Conservation (phyloP, 2,329 filamentous ascomycete species). For the Nemania sp. region DNA sequence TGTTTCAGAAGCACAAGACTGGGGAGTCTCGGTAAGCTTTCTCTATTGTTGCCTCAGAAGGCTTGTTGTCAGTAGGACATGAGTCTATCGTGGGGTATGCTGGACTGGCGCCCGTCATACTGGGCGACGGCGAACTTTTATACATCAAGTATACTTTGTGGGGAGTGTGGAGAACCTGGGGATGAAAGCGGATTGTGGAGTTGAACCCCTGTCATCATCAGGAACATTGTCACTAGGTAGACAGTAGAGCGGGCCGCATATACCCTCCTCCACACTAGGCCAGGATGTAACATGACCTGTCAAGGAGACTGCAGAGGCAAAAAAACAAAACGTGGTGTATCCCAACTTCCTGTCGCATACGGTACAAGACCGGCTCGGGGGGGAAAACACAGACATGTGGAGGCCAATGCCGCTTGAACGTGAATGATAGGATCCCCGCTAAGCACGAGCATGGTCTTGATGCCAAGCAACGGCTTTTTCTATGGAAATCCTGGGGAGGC, state of each 20-base stretch:
- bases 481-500: constrained; percentile 22
- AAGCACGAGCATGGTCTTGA: constrained; percentile 25
- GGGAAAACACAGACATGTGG: constrained; percentile 35
- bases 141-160: constrained; percentile 45
- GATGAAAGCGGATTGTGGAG: constrained; percentile 40
- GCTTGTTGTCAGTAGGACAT: constrained; percentile 17
- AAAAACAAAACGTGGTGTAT: constrained; percentile 30
- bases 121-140: constrained; percentile 43
- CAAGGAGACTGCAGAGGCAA: constrained; percentile 29
- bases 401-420: constrained; percentile 31
- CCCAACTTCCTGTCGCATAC: constrained; percentile 27
- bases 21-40: constrained; percentile 3
- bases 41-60: constrained; percentile 6
- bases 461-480: constrained; percentile 26
- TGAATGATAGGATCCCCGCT: constrained; percentile 30
- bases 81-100: constrained; percentile 34
- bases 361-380: constrained; percentile 29
- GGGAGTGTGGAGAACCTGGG: constrained; percentile 42
- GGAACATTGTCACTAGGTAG: constrained; percentile 34
- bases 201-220: constrained; percentile 32
- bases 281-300: constrained; percentile 33
- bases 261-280: constrained; percentile 33
- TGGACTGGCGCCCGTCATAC: constrained; percentile 37
- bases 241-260: constrained; percentile 27
- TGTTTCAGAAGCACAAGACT: constrained; percentile 9